phyloP scores from a whole-genome alignment of 805 yeast genomes.

The Candida corydali region DNA sequence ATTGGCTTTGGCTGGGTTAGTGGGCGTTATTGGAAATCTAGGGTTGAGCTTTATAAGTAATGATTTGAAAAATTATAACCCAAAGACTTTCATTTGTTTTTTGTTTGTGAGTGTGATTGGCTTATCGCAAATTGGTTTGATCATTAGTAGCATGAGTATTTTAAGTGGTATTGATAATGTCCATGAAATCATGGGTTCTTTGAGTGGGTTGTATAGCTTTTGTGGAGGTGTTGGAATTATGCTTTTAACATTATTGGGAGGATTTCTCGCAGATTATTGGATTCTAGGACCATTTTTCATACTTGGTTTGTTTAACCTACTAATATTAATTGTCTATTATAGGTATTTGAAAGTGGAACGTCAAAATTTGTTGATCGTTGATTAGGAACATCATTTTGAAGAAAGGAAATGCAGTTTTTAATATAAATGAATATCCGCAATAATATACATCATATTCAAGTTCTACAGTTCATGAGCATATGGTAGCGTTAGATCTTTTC shows the following conservation, averaged over 20 bases:
- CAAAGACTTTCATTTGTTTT: constrained; percentile 32
- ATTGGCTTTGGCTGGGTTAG: constrained; percentile 32
- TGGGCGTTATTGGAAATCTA: constrained; percentile 44
- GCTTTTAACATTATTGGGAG: constrained; percentile 57
- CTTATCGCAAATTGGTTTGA: constrained; percentile 56
- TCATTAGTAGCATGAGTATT: constrained; percentile 62
- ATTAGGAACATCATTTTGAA: too few species aligned
- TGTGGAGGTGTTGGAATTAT: constrained; percentile 68
- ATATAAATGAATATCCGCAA: too few species aligned
- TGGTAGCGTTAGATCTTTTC: too few species aligned
- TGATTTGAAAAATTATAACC: constrained; percentile 21
- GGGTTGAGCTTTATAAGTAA: constrained; percentile 18
- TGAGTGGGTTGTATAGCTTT: constrained; percentile 66
- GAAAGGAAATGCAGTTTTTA: too few species aligned
- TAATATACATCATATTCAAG: too few species aligned
- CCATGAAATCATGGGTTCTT: constrained; percentile 49
- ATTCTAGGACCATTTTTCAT: constrained; percentile 56
- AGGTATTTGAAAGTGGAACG: constrained; percentile 1
- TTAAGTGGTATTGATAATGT: constrained; percentile 25
- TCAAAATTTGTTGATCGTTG: too few species aligned
- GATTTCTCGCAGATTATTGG: constrained; percentile 54
- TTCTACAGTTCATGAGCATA: too few species aligned
- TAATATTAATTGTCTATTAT: constrained; percentile 16
- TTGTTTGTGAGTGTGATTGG: constrained; percentile 47
- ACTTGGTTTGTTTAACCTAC: constrained; percentile 37